A percentile compares a stretch with the other conserved stretches of the same genome.
These are phyloP conservation scores for Trichoderma oligosporum DNA, from an alignment of 2,329 filamentous ascomycete genomes.

Conservation along the genomic window DNA sequence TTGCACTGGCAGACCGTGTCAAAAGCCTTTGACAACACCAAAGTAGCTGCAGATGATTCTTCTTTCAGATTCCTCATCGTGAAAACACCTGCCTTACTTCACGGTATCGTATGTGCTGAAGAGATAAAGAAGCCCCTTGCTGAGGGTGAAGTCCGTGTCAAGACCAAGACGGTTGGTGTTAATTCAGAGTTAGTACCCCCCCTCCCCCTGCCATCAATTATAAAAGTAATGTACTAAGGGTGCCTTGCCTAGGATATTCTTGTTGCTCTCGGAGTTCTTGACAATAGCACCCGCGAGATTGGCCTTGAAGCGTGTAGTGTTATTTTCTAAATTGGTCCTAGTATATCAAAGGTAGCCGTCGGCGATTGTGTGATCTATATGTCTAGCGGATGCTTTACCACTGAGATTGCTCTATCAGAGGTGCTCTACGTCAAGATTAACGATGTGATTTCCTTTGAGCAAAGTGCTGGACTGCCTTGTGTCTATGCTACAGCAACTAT, in stretches of 20 bases:
- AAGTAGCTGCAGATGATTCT: too few relatives aligned
- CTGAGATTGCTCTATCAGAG: not conserved
- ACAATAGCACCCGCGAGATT: conserved; percentile 22
- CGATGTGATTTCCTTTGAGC: conserved; percentile 5
- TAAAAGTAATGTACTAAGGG: too few relatives aligned
- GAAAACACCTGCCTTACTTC: conserved; percentile 5
- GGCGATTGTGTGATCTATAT: conserved; percentile 6
- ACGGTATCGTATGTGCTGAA: conserved; percentile 15
- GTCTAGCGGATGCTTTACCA: not conserved
- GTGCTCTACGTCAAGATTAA: not conserved
- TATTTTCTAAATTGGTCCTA: conserved; percentile 22
- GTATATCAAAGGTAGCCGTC: conserved; percentile 3
- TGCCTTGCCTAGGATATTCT: conserved; percentile 35
- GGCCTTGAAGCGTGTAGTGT: conserved; percentile 32
- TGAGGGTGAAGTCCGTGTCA: conserved; percentile 11
- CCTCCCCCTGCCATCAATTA: too few relatives aligned
- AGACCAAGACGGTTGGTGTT: conserved; percentile 26
- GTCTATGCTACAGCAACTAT: conserved; percentile 23
- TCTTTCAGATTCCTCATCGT: too few relatives aligned
- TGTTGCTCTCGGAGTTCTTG: conserved; percentile 32
- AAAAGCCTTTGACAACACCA: not conserved
- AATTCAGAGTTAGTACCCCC: conserved; percentile 24
- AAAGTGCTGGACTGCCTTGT: conserved; percentile 1
- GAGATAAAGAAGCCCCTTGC: not conserved
- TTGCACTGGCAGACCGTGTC: conserved; percentile 18